A percentile compares a stretch with the other conserved stretches of the same genome.
These are phyloP conservation scores for Candida succiphila DNA, from an alignment of 805 yeast species.

Conservation along the genomic window DNA sequence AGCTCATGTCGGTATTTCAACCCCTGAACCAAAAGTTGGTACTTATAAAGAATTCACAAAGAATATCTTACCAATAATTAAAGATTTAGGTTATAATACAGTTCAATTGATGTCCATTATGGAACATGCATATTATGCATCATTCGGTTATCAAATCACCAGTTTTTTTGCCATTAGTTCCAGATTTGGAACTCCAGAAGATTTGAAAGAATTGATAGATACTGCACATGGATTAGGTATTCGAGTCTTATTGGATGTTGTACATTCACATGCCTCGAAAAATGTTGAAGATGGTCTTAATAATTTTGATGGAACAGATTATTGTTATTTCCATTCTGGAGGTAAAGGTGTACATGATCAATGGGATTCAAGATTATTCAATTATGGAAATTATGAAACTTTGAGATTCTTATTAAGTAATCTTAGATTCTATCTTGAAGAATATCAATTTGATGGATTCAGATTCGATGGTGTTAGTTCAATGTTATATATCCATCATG, in stretches of 20 bases:
- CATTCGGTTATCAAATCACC: constrained; percentile 96
- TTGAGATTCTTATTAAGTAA: constrained; percentile 78
- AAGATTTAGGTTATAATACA: constrained; percentile 80
- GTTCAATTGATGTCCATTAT: constrained; percentile 95
- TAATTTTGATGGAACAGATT: constrained; percentile 90
- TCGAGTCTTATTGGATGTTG: constrained; percentile 80
- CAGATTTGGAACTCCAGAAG: constrained; percentile 93
- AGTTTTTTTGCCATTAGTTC: constrained; percentile 86
- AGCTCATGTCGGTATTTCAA: constrained; percentile 92
- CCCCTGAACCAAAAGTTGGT: constrained; percentile 81
- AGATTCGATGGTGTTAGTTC: constrained; percentile 95
- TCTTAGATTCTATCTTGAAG: constrained; percentile 74
- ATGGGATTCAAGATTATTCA: constrained; percentile 96
- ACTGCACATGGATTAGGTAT: constrained; percentile 86
- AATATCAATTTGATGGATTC: constrained; percentile 86
- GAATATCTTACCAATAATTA: constrained; percentile 75
- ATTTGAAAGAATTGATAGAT: constrained; percentile 81
- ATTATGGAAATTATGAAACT: constrained; percentile 88
- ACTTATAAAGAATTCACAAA: constrained; percentile 76
- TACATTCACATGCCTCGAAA: constrained; percentile 93
- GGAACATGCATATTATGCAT: constrained; percentile 98
- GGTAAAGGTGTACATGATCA: constrained; percentile 77
- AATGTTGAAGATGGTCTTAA: constrained; percentile 91
- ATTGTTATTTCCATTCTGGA: constrained; percentile 88
- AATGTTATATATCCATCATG: constrained; percentile 89